phyloP scores from a whole-genome alignment of 2,329 filamentous ascomycete species.

The Pseudogymnoascus sp. region DNA sequence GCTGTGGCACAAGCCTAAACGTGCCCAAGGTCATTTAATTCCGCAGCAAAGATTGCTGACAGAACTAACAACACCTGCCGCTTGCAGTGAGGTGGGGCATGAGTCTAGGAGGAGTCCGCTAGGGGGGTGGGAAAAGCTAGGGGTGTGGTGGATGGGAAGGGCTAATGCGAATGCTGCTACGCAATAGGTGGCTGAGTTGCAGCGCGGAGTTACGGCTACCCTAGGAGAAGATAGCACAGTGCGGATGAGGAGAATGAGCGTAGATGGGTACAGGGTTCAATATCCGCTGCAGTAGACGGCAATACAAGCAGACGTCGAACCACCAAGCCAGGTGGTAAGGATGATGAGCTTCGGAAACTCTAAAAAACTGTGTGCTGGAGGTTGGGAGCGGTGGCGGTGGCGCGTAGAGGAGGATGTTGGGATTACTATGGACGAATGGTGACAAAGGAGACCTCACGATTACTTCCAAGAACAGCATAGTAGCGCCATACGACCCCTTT shows the following conservation, averaged over 20 bases:
- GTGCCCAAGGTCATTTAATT: neutral
- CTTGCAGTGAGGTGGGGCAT: neutral
- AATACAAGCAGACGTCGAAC: neutral
- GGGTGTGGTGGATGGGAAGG: neutral
- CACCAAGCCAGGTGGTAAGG: constrained; percentile 9
- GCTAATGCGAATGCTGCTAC: constrained; percentile 13
- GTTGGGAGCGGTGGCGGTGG: neutral
- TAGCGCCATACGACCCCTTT: too few species aligned
- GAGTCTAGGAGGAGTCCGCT: neutral
- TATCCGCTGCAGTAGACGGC: neutral
- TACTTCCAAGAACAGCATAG: too few species aligned
- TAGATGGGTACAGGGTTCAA: neutral
- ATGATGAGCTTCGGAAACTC: neutral
- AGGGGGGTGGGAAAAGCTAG: constrained; percentile 6
- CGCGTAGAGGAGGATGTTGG: constrained; percentile 12
- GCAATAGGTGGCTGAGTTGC: constrained; percentile 16
- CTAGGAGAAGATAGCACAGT: constrained; percentile 8
- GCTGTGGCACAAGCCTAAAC: neutral
- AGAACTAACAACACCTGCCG: neutral
- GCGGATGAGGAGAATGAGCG: neutral
- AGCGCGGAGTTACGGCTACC: constrained; percentile 11
- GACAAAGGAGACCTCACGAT: too few species aligned
- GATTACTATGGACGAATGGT: constrained; percentile 14
- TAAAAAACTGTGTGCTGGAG: neutral
- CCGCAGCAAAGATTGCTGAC: neutral